Evolutionary conservation across 2,329 filamentous ascomycete species (phyloP), one percentile per base, ranked within the genome.

Genomic region (Coniella lustricola): DNA sequence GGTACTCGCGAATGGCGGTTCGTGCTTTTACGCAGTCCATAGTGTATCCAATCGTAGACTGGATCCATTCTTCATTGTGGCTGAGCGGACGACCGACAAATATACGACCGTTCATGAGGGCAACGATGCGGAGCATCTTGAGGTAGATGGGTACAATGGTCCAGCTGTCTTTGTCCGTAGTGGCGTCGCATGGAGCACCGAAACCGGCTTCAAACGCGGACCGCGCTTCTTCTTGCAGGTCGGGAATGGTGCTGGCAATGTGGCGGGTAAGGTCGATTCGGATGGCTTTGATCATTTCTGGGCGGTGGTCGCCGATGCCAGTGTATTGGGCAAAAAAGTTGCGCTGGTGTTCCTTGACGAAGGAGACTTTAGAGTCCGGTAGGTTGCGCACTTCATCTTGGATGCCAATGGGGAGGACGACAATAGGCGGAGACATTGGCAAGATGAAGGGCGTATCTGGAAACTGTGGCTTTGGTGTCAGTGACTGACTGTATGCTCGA

Each of bases 51-150:
- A 70, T 34, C 37, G 68, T 58, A 45, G 74, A 66, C 1, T 67
- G 58, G 16, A 76, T 64, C 74, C 74, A 78, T 32, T 65, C 60
- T 25, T 67, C 57, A 54, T 76, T 65, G 5, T 70, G 69, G 57
- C 70, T 73, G 12, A 75, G 55, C 3, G 64, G 59, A 3, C 59
- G 54, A 3, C 74, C 74, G 2, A 76, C 58, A 50, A 77, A 76
- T 3, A 76, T 66, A 4, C 72, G 64, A 5, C 41, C 41, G 13
- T 17, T 34, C 21, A 32, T 17, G 4, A 44, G 10, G 41, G 41
- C 41, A 18, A 44, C 41, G 41, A 44, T 44, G 29, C 32, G 29
- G n/a, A 44, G 41, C 29, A 44, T 29, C n/a, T 44, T 44, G 3
- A 16, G 10, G 25, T 32, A 44, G 41, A 44, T 33, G 22, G 32